A percentile compares a stretch with the other conserved stretches of the same genome.
Evolutionary conservation across 2,329 filamentous ascomycete species (phyloP).

Genomic region (Thielaviopsis musarum): DNA sequence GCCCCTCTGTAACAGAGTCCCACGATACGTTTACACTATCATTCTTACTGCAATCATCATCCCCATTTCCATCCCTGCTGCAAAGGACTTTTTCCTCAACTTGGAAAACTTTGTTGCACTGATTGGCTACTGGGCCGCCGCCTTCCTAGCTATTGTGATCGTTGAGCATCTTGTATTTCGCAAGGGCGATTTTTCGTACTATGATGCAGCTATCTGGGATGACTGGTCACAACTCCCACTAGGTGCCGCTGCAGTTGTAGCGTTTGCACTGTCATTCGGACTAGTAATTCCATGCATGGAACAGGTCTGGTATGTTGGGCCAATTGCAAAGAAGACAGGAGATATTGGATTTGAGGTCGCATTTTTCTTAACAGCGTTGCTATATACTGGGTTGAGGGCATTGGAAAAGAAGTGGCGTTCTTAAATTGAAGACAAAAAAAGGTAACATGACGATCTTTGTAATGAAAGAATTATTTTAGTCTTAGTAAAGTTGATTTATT

Average conservation of each 20-base stretch:
- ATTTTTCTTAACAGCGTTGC: conserved; percentile 31
- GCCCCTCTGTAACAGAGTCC: conserved; percentile 37
- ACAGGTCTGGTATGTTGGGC: conserved; percentile 44
- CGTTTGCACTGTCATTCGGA: conserved; percentile 28
- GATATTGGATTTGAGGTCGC: conserved; percentile 52
- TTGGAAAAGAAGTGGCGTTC: conserved; percentile 23
- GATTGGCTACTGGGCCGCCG: conserved; percentile 42
- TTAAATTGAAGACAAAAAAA: too few species aligned
- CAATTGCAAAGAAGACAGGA: conserved; percentile 40
- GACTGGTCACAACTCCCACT: conserved; percentile 27
- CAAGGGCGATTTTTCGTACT: conserved; percentile 25
- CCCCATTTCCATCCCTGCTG: conserved; percentile 37
- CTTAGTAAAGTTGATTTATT: too few species aligned
- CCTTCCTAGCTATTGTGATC: conserved; percentile 33
- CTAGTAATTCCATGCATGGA: conserved; percentile 43
- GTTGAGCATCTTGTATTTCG: conserved; percentile 33
- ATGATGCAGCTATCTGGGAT: conserved; percentile 32
- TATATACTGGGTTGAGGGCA: conserved; percentile 31
- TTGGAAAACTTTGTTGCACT: conserved; percentile 39
- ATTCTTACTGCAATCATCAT: conserved; percentile 42
- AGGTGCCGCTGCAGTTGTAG: conserved; percentile 29
- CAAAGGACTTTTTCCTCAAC: conserved; percentile 38
- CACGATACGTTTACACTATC: conserved; percentile 39
- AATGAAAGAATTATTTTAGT: too few species aligned
- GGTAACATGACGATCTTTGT: too few species aligned